Evolutionary conservation across 345 rosid species (phyloP).

Genomic region (Salix brachista): DNA sequence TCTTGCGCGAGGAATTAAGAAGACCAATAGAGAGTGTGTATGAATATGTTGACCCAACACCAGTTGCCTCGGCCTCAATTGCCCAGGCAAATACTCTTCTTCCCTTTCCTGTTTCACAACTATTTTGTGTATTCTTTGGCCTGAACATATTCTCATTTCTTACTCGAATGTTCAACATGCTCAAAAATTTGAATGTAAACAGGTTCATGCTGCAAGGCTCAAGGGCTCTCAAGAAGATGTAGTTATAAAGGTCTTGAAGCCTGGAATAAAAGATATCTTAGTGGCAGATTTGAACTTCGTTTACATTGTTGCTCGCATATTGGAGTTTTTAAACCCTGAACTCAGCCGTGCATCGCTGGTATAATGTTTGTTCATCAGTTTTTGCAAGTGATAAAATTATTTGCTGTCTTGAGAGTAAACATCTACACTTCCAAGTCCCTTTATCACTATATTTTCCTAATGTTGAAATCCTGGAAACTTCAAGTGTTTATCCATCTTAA

Average conservation of each 20-base stretch:
- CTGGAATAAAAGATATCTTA: conserved; percentile 83
- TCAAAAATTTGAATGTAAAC: conserved; percentile 6
- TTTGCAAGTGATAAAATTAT: background rate
- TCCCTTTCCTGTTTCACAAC: background rate
- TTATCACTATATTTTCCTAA: background rate
- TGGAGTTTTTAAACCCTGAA: conserved; percentile 90
- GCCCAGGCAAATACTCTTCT: conserved; percentile 54
- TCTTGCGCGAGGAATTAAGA: conserved; percentile 78
- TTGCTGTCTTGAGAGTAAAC: background rate
- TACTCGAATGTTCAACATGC: background rate
- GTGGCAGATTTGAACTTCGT: conserved; percentile 94
- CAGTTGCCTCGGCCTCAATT: conserved; percentile 94
- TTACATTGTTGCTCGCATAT: conserved; percentile 76
- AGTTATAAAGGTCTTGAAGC: conserved; percentile 89
- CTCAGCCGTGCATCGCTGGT: conserved; percentile 89
- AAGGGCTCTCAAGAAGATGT: conserved; percentile 81
- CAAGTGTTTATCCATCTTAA: background rate
- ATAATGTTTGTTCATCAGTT: conserved; percentile 7
- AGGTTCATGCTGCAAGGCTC: conserved; percentile 96
- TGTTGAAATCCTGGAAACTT: background rate
- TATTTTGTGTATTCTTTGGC: background rate
- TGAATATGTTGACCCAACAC: conserved; percentile 79
- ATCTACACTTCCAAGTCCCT: background rate
- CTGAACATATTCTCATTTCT: background rate
- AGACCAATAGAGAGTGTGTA: conserved; percentile 78